Conservation (phyloP, 208 protist genomes). For the Leishmania major region DNA sequence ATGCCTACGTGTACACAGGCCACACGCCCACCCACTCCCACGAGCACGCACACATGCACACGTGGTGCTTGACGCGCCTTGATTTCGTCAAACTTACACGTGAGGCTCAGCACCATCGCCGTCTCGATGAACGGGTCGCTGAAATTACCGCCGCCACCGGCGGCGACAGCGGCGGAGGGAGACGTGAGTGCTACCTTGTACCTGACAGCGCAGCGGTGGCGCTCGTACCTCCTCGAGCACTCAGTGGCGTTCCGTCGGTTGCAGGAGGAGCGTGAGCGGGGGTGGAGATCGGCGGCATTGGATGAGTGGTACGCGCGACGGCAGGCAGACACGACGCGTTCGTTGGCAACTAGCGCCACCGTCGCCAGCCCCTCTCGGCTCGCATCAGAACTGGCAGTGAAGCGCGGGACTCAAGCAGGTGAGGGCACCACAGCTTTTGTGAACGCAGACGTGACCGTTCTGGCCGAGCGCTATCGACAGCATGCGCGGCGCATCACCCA, state of each 20-base stretch:
- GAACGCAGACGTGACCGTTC: slow-evolving; percentile 36
- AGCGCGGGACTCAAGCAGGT: not conserved
- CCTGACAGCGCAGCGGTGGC: slow-evolving; percentile 37
- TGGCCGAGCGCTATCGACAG: slow-evolving; percentile 62
- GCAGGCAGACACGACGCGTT: not conserved
- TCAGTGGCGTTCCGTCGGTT: slow-evolving; percentile 48
- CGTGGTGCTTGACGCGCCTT: not conserved
- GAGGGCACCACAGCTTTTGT: slow-evolving; percentile 45
- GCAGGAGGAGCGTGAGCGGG: slow-evolving; percentile 52
- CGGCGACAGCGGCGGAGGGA: not conserved
- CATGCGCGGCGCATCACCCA: slow-evolving; percentile 46
- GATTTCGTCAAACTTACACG: not conserved
- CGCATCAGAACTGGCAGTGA: not conserved
- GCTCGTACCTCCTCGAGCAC: slow-evolving; percentile 30
- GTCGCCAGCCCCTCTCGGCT: not conserved
- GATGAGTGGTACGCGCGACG: slow-evolving; percentile 66
- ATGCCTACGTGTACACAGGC: not conserved
- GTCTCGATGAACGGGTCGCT: not conserved
- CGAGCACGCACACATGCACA: too few species aligned
- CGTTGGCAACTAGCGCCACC: not conserved
- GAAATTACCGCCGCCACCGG: too few species aligned
- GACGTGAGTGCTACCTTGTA: not conserved
- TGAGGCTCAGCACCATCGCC: not conserved
- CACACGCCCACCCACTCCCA: not conserved
- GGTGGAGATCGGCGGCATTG: slow-evolving; percentile 62